Evolutionary conservation across 345 rosid species (phyloP).

Genomic region (Gossypium stocksii): DNA sequence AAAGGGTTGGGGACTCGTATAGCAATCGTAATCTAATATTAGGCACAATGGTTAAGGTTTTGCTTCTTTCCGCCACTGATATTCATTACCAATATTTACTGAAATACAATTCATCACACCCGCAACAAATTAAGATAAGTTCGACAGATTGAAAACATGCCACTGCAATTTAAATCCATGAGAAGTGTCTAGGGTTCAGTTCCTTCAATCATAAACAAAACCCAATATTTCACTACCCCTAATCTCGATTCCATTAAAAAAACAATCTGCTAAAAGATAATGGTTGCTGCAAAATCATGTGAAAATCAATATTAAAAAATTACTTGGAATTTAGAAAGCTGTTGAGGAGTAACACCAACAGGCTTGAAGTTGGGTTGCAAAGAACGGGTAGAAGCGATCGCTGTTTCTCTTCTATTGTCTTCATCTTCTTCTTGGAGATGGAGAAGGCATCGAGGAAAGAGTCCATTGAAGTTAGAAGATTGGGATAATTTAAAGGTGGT

Average conservation of each 20-base stretch:
- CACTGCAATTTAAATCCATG: neutral
- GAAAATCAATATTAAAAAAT: neutral
- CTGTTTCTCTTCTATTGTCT: conserved; percentile 50
- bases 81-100: neutral
- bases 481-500: too few species aligned
- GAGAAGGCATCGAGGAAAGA: too few species aligned
- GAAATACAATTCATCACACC: neutral
- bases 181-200: neutral
- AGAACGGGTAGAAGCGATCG: conserved; percentile 39
- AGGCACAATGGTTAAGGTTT: neutral
- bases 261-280: neutral
- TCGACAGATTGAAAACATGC: neutral
- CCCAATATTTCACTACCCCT: neutral
- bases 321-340: conserved; percentile 59
- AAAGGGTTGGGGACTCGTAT: neutral
- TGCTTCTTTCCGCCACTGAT: neutral
- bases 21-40: too few species aligned
- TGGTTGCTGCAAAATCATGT: neutral
- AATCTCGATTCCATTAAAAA: neutral
- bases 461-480: too few species aligned
- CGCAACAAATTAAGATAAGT: neutral
- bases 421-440: conserved; percentile 37
- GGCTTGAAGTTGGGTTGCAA: conserved; percentile 39
- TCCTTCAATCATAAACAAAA: neutral
- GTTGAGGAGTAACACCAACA: conserved; percentile 35